Evolutionary conservation across 805 yeast species (phyloP).

Genomic region (Hanseniaspora thailandica): DNA sequence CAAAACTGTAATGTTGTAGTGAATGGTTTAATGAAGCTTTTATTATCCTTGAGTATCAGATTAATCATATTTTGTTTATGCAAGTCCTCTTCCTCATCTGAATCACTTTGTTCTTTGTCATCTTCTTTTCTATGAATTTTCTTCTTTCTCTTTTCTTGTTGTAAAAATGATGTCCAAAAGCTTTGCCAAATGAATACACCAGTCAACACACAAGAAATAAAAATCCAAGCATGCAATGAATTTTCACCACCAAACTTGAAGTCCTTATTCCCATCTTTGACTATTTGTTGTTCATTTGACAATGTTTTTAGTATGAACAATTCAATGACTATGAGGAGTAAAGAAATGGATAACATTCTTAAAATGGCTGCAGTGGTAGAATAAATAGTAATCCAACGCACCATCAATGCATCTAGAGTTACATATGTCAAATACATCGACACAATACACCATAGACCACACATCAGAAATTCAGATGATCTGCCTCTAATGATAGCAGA

Average conservation of each 20-base stretch:
- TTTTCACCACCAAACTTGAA: slow-evolving; percentile 48
- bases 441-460: slow-evolving; percentile 89
- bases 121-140: slow-evolving; percentile 4
- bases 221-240: slow-evolving; percentile 80
- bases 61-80: background rate
- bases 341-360: slow-evolving; percentile 71
- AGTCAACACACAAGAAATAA: slow-evolving; percentile 77
- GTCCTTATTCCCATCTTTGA: background rate
- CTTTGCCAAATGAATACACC: slow-evolving; percentile 72
- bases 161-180: slow-evolving; percentile 70
- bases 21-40: slow-evolving; percentile 29
- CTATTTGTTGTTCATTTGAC: slow-evolving; percentile 27
- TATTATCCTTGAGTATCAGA: background rate
- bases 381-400: slow-evolving; percentile 87
- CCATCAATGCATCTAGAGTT: slow-evolving; percentile 77
- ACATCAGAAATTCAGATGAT: slow-evolving; percentile 64
- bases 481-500: slow-evolving; percentile 44
- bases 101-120: background rate
- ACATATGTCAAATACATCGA: slow-evolving; percentile 74
- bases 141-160: slow-evolving; percentile 28
- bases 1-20: slow-evolving; percentile 16
- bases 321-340: slow-evolving; percentile 58
- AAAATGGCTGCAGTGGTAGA: slow-evolving; percentile 79
- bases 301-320: slow-evolving; percentile 55
- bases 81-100: background rate